Percentiles rank a stretch among this genome's conserved stretches.
Conservation (phyloP, 164 flowering plant species). For the Umbilicus rupestris region DNA sequence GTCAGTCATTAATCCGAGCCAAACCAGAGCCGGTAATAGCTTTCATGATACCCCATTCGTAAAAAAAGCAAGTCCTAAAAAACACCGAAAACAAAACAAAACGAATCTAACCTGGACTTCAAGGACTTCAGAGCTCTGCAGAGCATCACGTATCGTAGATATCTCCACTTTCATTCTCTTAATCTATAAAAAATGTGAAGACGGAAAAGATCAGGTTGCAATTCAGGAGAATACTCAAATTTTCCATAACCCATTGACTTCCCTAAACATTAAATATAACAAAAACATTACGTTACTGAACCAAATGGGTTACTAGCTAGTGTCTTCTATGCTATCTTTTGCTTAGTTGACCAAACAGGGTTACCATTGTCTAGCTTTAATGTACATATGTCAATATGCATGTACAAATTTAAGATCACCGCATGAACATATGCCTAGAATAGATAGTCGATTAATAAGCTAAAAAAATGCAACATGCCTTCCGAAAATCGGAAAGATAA, state of each 20-base stretch:
- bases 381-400: neutral
- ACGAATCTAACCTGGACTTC: constrained; percentile 66
- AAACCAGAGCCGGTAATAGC: neutral
- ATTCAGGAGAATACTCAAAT: neutral
- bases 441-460: too few species aligned
- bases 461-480: too few species aligned
- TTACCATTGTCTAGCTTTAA: neutral
- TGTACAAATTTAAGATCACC: neutral
- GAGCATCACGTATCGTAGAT: constrained; percentile 62
- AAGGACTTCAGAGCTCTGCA: constrained; percentile 45
- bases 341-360: neutral
- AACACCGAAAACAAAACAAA: neutral
- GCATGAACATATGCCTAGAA: too few species aligned
- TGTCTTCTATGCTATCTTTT: neutral
- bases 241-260: too few species aligned
- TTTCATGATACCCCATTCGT: neutral
- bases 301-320: neutral
- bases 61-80: neutral
- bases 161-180: constrained; percentile 66
- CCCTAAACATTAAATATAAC: too few species aligned
- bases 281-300: too few species aligned
- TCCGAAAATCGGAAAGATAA: neutral
- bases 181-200: constrained; percentile 35
- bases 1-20: neutral
- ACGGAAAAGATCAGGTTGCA: constrained; percentile 2